Evolutionary conservation across 1,139 yeast species (phyloP).

Genomic region (Blastobotrys petasosporus): DNA sequence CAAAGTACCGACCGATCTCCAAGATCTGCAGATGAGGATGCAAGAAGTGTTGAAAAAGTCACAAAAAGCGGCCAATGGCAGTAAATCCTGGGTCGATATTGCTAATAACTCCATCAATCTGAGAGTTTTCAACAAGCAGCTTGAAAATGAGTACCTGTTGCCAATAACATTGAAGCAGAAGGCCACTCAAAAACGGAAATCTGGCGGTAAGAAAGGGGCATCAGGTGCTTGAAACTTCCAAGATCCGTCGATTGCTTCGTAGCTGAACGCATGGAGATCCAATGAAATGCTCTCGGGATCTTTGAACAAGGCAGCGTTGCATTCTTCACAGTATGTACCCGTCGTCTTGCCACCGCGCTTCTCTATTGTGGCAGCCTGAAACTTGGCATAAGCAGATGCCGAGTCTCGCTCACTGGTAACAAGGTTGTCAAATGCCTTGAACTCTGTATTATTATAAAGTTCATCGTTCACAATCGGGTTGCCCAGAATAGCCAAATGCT

Average conservation of each 20-base stretch:
- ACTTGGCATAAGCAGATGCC: background rate
- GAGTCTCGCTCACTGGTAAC: conserved; percentile 34
- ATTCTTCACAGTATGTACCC: conserved; percentile 53
- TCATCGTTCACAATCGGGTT: conserved; percentile 93
- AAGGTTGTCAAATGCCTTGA: conserved; percentile 50
- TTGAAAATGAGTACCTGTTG: background rate
- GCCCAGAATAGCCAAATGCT: conserved; percentile 80
- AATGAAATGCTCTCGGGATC: conserved; percentile 82
- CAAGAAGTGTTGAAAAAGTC: conserved; percentile 33
- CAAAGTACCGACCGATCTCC: conserved; percentile 36
- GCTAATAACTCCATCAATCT: conserved; percentile 28
- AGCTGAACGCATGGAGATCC: conserved; percentile 83
- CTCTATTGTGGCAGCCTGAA: conserved; percentile 1
- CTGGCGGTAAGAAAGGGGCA: background rate
- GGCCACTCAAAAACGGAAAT: background rate
- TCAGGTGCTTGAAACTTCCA: conserved; percentile 71
- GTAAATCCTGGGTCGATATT: conserved; percentile 28
- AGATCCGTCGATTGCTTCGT: conserved; percentile 44
- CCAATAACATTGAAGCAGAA: background rate
- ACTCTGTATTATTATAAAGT: conserved; percentile 56
- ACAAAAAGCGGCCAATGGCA: conserved; percentile 30
- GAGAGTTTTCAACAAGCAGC: background rate
- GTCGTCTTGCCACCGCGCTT: conserved; percentile 41
- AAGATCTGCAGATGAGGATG: conserved; percentile 29
- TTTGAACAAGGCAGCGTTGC: conserved; percentile 68